phyloP scores from a whole-genome alignment of 768 basidiomycete species.

The Kockovaella imperatae region DNA sequence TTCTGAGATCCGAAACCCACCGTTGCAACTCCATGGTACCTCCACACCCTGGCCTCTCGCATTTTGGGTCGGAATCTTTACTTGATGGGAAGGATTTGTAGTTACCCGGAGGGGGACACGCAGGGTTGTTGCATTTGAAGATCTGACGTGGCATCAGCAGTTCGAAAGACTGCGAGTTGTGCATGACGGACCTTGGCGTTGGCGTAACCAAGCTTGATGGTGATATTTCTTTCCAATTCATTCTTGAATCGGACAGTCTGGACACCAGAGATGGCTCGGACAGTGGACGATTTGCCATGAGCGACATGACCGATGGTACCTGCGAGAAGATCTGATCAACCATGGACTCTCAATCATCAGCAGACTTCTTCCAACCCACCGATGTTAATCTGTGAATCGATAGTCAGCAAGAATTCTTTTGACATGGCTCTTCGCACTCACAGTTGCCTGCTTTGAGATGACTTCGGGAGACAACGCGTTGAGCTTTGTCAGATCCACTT shows the following conservation, averaged over 20 bases:
- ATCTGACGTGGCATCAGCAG: slow-evolving; percentile 54
- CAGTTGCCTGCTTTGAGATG: slow-evolving; percentile 66
- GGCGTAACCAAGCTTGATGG: slow-evolving; percentile 97
- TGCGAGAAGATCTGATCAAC: background rate
- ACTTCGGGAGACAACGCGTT: slow-evolving; percentile 59
- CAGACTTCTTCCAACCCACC: slow-evolving; percentile 49
- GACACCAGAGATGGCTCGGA: slow-evolving; percentile 97
- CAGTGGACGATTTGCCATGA: slow-evolving; percentile 53
- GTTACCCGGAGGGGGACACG: slow-evolving; percentile 87
- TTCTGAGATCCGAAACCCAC: slow-evolving; percentile 20
- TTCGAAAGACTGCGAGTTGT: background rate
- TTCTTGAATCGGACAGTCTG: slow-evolving; percentile 99
- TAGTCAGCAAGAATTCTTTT: background rate
- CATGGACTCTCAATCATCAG: background rate
- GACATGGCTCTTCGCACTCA: slow-evolving; percentile 14
- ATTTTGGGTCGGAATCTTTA: slow-evolving; percentile 88
- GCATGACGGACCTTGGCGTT: slow-evolving; percentile 79
- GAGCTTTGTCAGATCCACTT: slow-evolving; percentile 72
- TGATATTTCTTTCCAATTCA: slow-evolving; percentile 96
- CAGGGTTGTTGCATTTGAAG: slow-evolving; percentile 91
- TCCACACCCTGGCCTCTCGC: slow-evolving; percentile 86
- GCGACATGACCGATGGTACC: slow-evolving; percentile 98
- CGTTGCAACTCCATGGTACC: slow-evolving; percentile 83
- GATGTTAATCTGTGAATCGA: slow-evolving; percentile 77
- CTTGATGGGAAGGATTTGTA: slow-evolving; percentile 88